phyloP scores from a whole-genome alignment of 2,329 filamentous ascomycete species.

The Hypoxylon sp. region DNA sequence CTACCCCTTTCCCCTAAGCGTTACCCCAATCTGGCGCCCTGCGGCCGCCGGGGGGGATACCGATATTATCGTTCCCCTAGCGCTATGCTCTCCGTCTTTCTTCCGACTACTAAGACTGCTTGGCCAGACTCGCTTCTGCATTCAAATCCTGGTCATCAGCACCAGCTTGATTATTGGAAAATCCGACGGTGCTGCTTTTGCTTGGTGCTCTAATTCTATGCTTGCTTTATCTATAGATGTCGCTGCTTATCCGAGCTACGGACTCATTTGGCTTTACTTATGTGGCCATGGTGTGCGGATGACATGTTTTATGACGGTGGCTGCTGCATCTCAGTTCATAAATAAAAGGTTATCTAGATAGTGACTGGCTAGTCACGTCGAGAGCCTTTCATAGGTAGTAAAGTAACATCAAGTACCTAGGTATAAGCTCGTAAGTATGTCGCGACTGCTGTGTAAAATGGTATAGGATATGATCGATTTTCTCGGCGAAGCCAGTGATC shows the following conservation, averaged over 20 bases:
- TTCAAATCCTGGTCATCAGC: neutral
- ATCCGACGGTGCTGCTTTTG: neutral
- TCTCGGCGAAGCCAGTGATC: no score
- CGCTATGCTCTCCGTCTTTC: neutral
- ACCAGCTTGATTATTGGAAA: neutral
- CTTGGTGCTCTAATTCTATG: neutral
- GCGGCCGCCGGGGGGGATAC: neutral
- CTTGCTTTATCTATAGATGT: neutral
- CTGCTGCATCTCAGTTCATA: neutral
- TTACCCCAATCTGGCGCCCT: neutral
- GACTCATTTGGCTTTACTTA: neutral
- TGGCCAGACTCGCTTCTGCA: neutral
- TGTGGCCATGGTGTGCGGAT: neutral
- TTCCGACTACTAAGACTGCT: neutral
- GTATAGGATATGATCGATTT: neutral
- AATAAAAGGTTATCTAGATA: neutral
- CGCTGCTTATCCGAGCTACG: neutral
- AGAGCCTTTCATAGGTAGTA: no score
- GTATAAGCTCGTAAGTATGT: neutral
- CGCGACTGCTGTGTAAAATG: neutral
- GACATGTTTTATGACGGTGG: neutral
- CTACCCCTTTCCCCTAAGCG: no score
- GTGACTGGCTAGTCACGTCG: no score
- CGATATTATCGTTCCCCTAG: neutral
- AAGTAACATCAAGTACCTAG: neutral